phyloP scores from a whole-genome alignment of 1,284 basidiomycete genomes.

The Ganoderma sinense region DNA sequence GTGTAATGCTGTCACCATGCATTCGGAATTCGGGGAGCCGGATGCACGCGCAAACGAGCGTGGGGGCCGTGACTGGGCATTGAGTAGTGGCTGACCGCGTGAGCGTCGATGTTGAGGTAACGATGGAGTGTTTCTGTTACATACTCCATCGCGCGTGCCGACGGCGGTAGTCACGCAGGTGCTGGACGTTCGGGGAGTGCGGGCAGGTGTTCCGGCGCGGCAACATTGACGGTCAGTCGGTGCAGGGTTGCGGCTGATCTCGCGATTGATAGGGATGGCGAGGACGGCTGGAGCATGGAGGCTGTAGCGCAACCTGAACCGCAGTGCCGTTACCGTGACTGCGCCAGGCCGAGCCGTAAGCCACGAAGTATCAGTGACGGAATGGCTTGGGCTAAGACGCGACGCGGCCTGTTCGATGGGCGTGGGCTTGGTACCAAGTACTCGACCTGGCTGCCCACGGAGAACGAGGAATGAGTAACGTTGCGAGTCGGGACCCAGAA shows the following conservation, averaged over 20 bases:
- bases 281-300: not conserved
- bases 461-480: not conserved
- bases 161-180: not conserved
- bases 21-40: not conserved
- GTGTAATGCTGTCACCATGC: not conserved
- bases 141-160: not conserved
- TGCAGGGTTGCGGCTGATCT: not conserved
- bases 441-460: not conserved
- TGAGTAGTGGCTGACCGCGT: not conserved
- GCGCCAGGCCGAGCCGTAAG: not conserved
- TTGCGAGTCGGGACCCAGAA: too few relatives aligned
- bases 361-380: not conserved
- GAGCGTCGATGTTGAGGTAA: not conserved
- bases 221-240: not conserved
- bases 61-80: not conserved
- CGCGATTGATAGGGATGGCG: not conserved
- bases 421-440: not conserved
- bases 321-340: not conserved
- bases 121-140: constrained; percentile 4
- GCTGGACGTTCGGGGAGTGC: not conserved
- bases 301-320: not conserved
- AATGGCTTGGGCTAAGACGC: not conserved
- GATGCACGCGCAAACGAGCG: not conserved
- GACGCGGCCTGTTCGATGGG: too few relatives aligned
- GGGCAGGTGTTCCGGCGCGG: constrained; percentile 5